Base-by-base conservation (phyloP, 164 flowering plant genomes). In the Aristolochia contorta region DNA sequence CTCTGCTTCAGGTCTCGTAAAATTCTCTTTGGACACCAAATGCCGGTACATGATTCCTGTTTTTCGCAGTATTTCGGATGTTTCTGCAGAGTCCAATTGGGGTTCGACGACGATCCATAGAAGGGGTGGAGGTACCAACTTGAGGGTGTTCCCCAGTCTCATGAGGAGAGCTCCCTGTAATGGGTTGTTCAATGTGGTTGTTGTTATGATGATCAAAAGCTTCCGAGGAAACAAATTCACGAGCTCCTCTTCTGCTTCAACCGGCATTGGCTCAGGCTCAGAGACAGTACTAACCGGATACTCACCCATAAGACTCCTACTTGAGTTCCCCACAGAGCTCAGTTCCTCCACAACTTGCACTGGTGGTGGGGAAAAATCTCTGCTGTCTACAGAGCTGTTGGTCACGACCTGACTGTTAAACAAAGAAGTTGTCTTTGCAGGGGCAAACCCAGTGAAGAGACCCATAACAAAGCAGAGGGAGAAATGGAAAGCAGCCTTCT, bases 21-120 rank as follows among this genome's bases (percentile, higher is more conserved):
- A 84, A 58, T 86, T 89, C 75, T 91, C 83, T 67, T 71, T 77
- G 63, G 69, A 81, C 19, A 91, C 95, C 79, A 91, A 72, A 77
- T 91, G 97, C 71, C 96, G 74, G 48, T 88, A 91, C 99, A 94
- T 88, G 24, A 91, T 64, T 13, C 88, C 92, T 6, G 87, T 94
- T 55, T 74, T 84, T 69, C 93, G 80, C 12, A 91, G 62, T 1
- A 81, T 72, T 57, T 82, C 84, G 0, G 84, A 73, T 14, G 82
- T 72, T 56, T 80, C 79, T 0, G 77, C 60, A 19, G 83, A 72
- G 21, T 80, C 83, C 4, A 77, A 68, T 13, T 75, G 62, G 13
- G 74, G 49, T 56, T 88, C 93, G 57, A 85, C 85, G 4, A 94
- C 91, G 18, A 91, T 74, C 99, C 99, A 94, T 69, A 89, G 22